A percentile compares a stretch with the other conserved stretches of the same genome.
Conservation (phyloP, 1,139 yeast genomes). For the Taphrina flavorubra region DNA sequence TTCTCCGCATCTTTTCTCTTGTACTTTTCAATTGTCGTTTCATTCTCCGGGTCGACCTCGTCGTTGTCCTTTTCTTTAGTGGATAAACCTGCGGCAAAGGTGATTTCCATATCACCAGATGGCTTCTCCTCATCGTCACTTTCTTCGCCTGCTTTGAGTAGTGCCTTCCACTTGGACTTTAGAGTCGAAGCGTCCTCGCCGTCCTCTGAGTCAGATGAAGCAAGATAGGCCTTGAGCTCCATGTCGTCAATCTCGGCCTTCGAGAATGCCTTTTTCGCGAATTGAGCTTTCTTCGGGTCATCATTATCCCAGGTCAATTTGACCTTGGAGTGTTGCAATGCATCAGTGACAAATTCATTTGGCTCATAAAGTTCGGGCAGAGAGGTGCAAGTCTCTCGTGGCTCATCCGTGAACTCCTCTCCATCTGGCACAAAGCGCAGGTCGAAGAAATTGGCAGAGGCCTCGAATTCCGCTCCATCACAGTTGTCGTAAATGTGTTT, state of each 20-base stretch:
- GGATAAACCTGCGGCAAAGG: conserved; percentile 83
- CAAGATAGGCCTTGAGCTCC: conserved; percentile 95
- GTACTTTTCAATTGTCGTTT: conserved; percentile 79
- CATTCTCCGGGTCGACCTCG: conserved; percentile 59
- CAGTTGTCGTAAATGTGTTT: conserved; percentile 78
- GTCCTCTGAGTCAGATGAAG: conserved; percentile 61
- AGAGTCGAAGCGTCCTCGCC: conserved; percentile 56
- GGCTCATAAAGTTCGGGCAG: conserved; percentile 84
- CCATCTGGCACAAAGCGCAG: conserved; percentile 90
- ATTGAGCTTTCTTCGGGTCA: conserved; percentile 82
- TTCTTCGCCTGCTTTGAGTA: conserved; percentile 47
- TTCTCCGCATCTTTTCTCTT: conserved; percentile 92
- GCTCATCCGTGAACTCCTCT: conserved; percentile 75
- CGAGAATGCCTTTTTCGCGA: conserved; percentile 80
- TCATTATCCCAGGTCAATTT: conserved; percentile 72
- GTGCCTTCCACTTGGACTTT: conserved; percentile 45
- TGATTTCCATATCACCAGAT: conserved; percentile 85
- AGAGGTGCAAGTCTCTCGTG: conserved; percentile 72
- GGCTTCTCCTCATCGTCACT: conserved; percentile 60
- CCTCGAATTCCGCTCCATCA: conserved; percentile 95
- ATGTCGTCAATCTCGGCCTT: conserved; percentile 92
- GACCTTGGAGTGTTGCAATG: conserved; percentile 48
- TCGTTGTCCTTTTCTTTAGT: conserved; percentile 56
- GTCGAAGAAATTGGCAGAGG: conserved; percentile 93
- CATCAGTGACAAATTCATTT: conserved; percentile 68